Evolutionary conservation across 2,329 filamentous ascomycete species (phyloP).

Genomic region (Cercospora sp.): DNA sequence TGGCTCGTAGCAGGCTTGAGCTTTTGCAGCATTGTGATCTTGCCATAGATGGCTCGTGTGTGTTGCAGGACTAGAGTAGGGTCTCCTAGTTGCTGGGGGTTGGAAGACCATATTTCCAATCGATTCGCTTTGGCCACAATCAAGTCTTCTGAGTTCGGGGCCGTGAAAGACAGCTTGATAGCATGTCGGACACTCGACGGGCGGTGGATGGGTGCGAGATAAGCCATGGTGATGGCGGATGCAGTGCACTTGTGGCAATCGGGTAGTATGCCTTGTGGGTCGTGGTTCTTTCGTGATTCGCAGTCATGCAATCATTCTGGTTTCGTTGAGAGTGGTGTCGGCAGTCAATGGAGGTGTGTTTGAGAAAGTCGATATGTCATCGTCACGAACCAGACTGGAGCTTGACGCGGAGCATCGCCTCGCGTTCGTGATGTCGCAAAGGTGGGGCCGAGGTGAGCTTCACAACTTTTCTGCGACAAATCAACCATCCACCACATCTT

Average conservation of each 20-base stretch:
- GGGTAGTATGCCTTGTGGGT: not conserved
- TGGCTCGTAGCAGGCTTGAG: conserved; percentile 71
- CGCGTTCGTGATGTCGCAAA: conserved; percentile 1
- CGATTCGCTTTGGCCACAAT: conserved; percentile 85
- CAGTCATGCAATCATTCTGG: not conserved
- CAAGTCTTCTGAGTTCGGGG: conserved; percentile 73
- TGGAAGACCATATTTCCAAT: conserved; percentile 72
- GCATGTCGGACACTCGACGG: conserved; percentile 91
- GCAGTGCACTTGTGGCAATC: conserved; percentile 1
- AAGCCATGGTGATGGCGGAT: conserved; percentile 66
- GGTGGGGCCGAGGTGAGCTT: conserved; percentile 9
- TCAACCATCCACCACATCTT: not conserved
- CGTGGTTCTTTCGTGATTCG: not conserved
- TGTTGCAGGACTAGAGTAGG: conserved; percentile 59
- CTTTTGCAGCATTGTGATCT: conserved; percentile 79
- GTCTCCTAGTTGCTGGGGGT: conserved; percentile 57
- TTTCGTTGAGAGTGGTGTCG: not conserved
- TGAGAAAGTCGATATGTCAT: not conserved
- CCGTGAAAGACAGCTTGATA: conserved; percentile 74
- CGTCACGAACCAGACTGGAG: conserved; percentile 4
- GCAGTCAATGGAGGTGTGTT: not conserved
- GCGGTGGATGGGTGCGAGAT: conserved; percentile 88
- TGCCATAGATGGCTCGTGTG: conserved; percentile 77
- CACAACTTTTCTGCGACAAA: not conserved
- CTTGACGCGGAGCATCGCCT: conserved; percentile 13